These are phyloP conservation scores for Glycine tomentella DNA, from an alignment of 306 rosid species.

Conservation along the genomic window DNA sequence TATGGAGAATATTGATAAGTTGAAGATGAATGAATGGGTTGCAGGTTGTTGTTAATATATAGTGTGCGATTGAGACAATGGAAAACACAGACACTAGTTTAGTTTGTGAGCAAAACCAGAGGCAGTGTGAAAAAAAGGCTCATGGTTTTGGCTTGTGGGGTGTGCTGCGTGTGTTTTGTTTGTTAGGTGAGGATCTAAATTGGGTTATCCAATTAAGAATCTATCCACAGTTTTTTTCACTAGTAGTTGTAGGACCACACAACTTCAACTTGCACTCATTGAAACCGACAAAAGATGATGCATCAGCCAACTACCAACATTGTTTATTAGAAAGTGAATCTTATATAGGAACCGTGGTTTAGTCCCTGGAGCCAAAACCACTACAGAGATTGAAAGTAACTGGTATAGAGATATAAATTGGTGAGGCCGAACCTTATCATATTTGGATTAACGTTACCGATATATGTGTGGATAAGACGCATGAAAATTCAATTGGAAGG, in stretches of 20 bases:
- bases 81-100: background rate
- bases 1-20: background rate
- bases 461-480: too few relatives aligned
- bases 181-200: background rate
- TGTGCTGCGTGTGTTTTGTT: background rate
- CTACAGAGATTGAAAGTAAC: background rate
- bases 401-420: background rate
- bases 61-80: background rate
- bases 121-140: constrained; percentile 8
- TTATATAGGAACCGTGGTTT: too few relatives aligned
- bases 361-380: background rate
- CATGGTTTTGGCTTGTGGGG: constrained; percentile 37
- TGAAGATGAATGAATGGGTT: background rate
- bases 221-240: background rate
- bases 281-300: background rate
- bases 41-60: constrained; percentile 31
- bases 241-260: constrained; percentile 33
- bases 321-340: too few relatives aligned
- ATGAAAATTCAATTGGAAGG: too few relatives aligned
- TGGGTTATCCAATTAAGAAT: too few relatives aligned
- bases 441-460: too few relatives aligned
- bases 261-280: constrained; percentile 10
- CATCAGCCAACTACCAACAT: too few relatives aligned
- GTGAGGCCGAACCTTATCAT: constrained; percentile 11
- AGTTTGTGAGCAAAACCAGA: constrained; percentile 30